Base-by-base conservation (phyloP, 768 basidiomycete genomes). In the Leccinum variicolor region DNA sequence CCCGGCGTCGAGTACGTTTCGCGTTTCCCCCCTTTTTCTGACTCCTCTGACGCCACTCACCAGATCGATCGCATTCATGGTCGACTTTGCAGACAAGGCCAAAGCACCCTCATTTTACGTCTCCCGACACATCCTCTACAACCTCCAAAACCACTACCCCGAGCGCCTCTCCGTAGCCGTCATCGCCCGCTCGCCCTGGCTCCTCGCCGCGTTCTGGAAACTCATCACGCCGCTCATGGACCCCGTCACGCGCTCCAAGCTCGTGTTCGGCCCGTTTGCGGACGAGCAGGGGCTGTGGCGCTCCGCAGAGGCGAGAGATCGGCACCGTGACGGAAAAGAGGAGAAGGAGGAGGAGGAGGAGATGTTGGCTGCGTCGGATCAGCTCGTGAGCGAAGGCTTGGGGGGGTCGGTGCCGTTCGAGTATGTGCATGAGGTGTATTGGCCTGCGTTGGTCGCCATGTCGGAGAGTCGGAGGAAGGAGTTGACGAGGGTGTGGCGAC, bases 171-270 rank as follows among this genome's bases (percentile, higher is more conserved):
- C 21, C 14, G 15, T 17, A 7, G 46, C 46, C 3, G 71, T 92
- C 46, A 84, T 93, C 65, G 77, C 87, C 58, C 90, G 94, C 64
- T 80, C 94, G 17, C 92, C 92, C 3, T 93, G 84, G 76, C 68
- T 91, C 51, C 67, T 93, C 52, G 83, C 81, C 54, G 77, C 83
- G 1, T 92, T 93, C 73, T 87, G 84, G 78, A 90, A 86, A 62
- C 71, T 92, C 63, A 85, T 93, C 65, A 82, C 75, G 62, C 89
- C 92, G 1, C 87, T 94, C 67, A 82, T 94, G 53, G 93, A 95
- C 72, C 90, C 93, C 3, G 70, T 92, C 58, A 93, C 92, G 1
- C 83, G 85, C 31, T 71, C 79, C 36, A 91, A 92, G 72, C 78
- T 91, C 71, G 80, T 84, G 56, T 90, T 91, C 72, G 90, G 91